Evolutionary conservation across 2,329 filamentous ascomycete genomes (phyloP).

Genomic region (Orbilia ellipsospora): DNA sequence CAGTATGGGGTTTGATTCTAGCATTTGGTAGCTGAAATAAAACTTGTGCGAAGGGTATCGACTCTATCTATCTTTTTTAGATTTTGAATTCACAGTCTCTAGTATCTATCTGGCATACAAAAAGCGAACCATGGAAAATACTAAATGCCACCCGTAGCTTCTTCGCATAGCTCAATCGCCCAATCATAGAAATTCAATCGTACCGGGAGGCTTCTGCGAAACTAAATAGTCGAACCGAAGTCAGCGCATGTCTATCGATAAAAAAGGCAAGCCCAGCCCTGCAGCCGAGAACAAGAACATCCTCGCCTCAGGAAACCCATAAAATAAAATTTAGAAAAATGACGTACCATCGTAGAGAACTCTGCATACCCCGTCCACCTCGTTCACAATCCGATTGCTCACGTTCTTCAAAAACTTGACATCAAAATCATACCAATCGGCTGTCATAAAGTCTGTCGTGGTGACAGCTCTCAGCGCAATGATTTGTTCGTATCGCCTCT

Average conservation of each 20-base stretch:
- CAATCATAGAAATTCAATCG: slow-evolving; percentile 77
- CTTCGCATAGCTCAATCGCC: not conserved
- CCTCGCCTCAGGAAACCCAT: not conserved
- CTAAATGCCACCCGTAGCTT: not conserved
- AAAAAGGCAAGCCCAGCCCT: slow-evolving; percentile 22
- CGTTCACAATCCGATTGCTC: slow-evolving; percentile 76
- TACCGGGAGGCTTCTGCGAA: slow-evolving; percentile 75
- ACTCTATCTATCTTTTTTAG: not conserved
- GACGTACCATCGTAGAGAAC: slow-evolving; percentile 75
- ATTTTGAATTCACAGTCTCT: not conserved
- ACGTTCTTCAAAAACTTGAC: slow-evolving; percentile 74
- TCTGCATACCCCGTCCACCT: slow-evolving; percentile 77
- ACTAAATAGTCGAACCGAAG: slow-evolving; percentile 61
- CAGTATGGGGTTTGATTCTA: not conserved
- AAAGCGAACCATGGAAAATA: slow-evolving; percentile 7
- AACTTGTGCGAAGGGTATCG: not conserved
- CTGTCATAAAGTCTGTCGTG: slow-evolving; percentile 78
- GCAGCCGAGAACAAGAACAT: slow-evolving; percentile 10
- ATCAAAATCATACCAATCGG: slow-evolving; percentile 75
- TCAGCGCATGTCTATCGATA: slow-evolving; percentile 28
- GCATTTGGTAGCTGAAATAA: not conserved
- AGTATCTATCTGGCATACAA: slow-evolving; percentile 23
- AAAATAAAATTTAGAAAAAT: slow-evolving; percentile 60
- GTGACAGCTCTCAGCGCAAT: slow-evolving; percentile 72
- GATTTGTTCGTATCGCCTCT: slow-evolving; percentile 73